A percentile compares a stretch with the other conserved stretches of the same genome.
phyloP scores from a whole-genome alignment of 2,329 filamentous ascomycete genomes.

The Talaromyces pinophilus region DNA sequence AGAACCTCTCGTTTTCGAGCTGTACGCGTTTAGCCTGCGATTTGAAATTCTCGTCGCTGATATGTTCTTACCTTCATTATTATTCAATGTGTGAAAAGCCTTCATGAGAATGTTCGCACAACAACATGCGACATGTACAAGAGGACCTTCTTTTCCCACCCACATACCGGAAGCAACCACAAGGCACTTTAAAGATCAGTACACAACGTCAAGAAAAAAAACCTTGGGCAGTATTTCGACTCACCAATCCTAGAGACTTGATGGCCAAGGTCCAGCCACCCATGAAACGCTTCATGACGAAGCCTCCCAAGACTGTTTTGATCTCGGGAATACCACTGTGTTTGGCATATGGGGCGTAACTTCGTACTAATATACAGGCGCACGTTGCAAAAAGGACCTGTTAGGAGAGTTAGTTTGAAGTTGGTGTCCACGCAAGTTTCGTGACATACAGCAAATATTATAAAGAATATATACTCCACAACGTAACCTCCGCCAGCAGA shows the following conservation, averaged over 20 bases:
- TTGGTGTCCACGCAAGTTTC: not conserved
- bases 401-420: not conserved
- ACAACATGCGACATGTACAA: slow-evolving; percentile 96
- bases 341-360: slow-evolving; percentile 83
- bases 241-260: slow-evolving; percentile 83
- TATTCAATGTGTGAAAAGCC: slow-evolving; percentile 74
- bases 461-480: slow-evolving; percentile 83
- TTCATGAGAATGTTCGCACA: slow-evolving; percentile 95
- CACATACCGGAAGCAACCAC: slow-evolving; percentile 93
- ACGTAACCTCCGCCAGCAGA: slow-evolving; percentile 73
- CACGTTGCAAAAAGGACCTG: slow-evolving; percentile 75
- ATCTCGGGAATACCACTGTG: slow-evolving; percentile 98
- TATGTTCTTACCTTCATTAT: slow-evolving; percentile 71
- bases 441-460: slow-evolving; percentile 70
- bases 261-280: slow-evolving; percentile 85
- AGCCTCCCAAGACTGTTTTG: slow-evolving; percentile 92
- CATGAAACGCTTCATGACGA: slow-evolving; percentile 85
- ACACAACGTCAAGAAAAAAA: slow-evolving; percentile 20
- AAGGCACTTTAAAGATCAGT: slow-evolving; percentile 64
- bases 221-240: slow-evolving; percentile 27
- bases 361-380: slow-evolving; percentile 76
- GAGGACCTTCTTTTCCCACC: slow-evolving; percentile 92
- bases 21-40: slow-evolving; percentile 35
- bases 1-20: slow-evolving; percentile 91
- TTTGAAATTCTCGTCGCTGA: not conserved